Conservation (phyloP, 1,284 basidiomycete genomes). For the Apiotrichum sp. region DNA sequence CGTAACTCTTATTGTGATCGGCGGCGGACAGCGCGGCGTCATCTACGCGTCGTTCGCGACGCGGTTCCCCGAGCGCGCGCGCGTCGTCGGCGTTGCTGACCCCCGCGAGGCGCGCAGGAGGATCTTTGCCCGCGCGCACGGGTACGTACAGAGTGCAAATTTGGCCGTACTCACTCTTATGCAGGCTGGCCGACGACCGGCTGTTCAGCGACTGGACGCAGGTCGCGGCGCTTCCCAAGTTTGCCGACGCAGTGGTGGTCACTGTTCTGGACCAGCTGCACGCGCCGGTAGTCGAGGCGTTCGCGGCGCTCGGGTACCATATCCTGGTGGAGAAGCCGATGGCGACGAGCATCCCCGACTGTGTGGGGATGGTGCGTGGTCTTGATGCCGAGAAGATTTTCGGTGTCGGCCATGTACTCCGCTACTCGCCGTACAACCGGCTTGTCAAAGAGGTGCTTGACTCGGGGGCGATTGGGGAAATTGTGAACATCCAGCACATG, state of each 20-base stretch:
- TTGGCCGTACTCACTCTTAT: neutral
- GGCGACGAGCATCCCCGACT: constrained; percentile 67
- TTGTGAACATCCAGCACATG: constrained; percentile 59
- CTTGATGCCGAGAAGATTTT: constrained; percentile 61
- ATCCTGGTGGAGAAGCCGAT: constrained; percentile 87
- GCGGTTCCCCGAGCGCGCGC: constrained; percentile 57
- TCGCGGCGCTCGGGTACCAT: constrained; percentile 72
- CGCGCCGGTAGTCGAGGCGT: constrained; percentile 62
- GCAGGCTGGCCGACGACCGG: constrained; percentile 56
- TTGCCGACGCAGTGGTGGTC: constrained; percentile 73
- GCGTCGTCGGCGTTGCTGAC: constrained; percentile 74
- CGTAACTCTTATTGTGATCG: constrained; percentile 56
- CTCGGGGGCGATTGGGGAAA: constrained; percentile 63
- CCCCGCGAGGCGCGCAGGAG: constrained; percentile 62
- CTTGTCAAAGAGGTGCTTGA: constrained; percentile 64
- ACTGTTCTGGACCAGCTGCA: constrained; percentile 67
- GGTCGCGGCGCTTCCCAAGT: constrained; percentile 58
- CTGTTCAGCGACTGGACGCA: constrained; percentile 68
- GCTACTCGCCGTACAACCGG: constrained; percentile 73
- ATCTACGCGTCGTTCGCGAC: constrained; percentile 66
- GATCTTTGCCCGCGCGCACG: constrained; percentile 55
- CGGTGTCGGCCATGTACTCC: constrained; percentile 77
- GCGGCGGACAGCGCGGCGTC: constrained; percentile 72
- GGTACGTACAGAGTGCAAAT: constrained; percentile 16
- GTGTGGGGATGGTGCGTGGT: constrained; percentile 65